Percentiles rank a stretch among this genome's conserved stretches.
Evolutionary conservation across 1,284 basidiomycete species (phyloP).

Genomic region (Coniophora puteana): DNA sequence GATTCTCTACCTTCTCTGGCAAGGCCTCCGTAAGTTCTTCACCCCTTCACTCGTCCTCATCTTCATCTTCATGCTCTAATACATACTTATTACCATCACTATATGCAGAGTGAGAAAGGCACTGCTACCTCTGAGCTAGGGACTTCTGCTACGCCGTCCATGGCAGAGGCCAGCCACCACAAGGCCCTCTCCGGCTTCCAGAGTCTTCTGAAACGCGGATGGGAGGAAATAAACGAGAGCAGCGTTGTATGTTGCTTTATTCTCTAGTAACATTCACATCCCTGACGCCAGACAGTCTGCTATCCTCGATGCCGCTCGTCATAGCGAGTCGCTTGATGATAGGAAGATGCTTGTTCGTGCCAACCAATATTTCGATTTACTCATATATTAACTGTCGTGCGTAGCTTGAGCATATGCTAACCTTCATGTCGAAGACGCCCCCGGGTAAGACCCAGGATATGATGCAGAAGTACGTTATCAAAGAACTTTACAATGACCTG

Average conservation of each 20-base stretch:
- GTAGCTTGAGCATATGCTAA: conserved; percentile 67
- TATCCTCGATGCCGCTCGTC: conserved; percentile 50
- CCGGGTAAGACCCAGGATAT: conserved; percentile 41
- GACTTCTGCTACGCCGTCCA: too few species aligned
- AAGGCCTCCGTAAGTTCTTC: conserved; percentile 25
- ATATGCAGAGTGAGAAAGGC: too few species aligned
- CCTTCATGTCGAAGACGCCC: conserved; percentile 58
- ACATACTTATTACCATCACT: too few species aligned
- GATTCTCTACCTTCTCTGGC: conserved; percentile 8
- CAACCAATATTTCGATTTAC: neutral
- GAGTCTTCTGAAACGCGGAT: conserved; percentile 24
- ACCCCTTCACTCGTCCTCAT: neutral
- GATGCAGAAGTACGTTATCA: conserved; percentile 52
- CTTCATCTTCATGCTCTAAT: conserved; percentile 6
- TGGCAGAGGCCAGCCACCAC: too few species aligned
- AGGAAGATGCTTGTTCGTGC: conserved; percentile 46
- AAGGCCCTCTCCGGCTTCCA: too few species aligned
- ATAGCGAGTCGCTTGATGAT: conserved; percentile 64
- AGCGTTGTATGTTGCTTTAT: conserved; percentile 15
- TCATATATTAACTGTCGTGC: neutral
- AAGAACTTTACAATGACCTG: conserved; percentile 69
- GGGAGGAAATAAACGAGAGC: conserved; percentile 28
- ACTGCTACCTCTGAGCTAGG: too few species aligned
- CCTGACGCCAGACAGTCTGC: conserved; percentile 43
- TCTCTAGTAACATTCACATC: too few species aligned